Evolutionary conservation across 257 asterid genomes (phyloP).

Genomic region (Lavandula angustifolia): DNA sequence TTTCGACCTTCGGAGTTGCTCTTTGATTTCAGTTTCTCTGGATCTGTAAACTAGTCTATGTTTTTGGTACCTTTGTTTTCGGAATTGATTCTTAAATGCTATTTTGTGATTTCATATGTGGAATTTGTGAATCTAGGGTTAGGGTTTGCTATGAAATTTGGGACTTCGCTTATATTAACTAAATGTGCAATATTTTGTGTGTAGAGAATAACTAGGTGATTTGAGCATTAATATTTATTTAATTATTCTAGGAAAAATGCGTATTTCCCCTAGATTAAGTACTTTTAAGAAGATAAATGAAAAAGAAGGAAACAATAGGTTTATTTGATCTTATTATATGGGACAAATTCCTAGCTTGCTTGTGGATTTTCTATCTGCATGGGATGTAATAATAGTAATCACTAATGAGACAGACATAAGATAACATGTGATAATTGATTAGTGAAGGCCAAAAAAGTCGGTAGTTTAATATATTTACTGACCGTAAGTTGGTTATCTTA

Average conservation of each 20-base stretch:
- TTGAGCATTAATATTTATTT: slow-evolving; percentile 4
- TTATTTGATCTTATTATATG: background rate
- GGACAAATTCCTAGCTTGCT: slow-evolving; percentile 3
- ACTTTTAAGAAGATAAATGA: background rate
- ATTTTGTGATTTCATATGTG: background rate
- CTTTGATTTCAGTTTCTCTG: slow-evolving; percentile 21
- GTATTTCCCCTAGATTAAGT: background rate
- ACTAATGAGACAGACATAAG: background rate
- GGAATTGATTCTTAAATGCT: slow-evolving; percentile 27
- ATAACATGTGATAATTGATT: slow-evolving; percentile 4
- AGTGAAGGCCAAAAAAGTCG: background rate
- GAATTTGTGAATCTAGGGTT: slow-evolving; percentile 46
- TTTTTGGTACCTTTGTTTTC: slow-evolving; percentile 30
- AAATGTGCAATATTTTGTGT: slow-evolving; percentile 20
- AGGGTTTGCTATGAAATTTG: slow-evolving; percentile 39
- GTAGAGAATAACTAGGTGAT: background rate
- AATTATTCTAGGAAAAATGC: slow-evolving; percentile 7
- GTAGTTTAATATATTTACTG: background rate
- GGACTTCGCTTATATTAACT: slow-evolving; percentile 10
- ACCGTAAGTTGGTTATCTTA: background rate
- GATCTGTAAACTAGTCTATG: slow-evolving; percentile 43
- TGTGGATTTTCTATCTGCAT: slow-evolving; percentile 4
- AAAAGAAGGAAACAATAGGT: background rate
- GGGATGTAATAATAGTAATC: background rate
- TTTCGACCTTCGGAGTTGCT: slow-evolving; percentile 33